A percentile compares a stretch with the other conserved stretches of the same genome.
Evolutionary conservation across 495 filamentous ascomycete genomes (phyloP).

Genomic region (Umbilicaria muhlenbergii): DNA sequence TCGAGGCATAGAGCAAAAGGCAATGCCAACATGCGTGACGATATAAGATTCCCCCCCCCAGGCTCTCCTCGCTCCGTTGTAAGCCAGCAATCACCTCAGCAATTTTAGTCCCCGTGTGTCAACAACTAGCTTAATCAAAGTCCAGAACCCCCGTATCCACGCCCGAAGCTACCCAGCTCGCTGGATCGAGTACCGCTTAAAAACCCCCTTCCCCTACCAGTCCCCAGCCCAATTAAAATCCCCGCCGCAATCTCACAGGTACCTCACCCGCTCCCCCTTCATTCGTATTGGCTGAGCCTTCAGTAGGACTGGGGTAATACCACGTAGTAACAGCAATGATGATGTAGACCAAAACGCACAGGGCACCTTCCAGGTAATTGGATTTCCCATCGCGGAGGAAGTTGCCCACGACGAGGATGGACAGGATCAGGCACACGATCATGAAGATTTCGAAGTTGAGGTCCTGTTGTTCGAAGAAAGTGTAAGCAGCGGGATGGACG

Average conservation of each 20-base stretch:
- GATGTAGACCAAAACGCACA: slow-evolving; percentile 49
- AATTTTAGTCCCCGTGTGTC: too few relatives aligned
- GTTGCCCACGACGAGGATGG: slow-evolving; percentile 74
- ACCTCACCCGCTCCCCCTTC: not conserved
- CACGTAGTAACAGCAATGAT: slow-evolving; percentile 38
- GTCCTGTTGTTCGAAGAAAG: slow-evolving; percentile 15
- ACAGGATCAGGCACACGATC: slow-evolving; percentile 69
- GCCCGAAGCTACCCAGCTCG: too few relatives aligned
- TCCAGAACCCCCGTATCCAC: too few relatives aligned
- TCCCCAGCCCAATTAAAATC: not conserved
- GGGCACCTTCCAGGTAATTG: slow-evolving; percentile 64
- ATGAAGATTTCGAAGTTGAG: slow-evolving; percentile 84
- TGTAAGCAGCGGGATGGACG: too few relatives aligned
- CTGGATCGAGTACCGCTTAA: too few relatives aligned
- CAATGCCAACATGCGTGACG: too few relatives aligned
- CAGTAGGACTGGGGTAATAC: slow-evolving; percentile 29
- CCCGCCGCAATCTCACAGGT: not conserved
- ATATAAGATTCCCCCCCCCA: too few relatives aligned
- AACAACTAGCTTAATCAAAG: too few relatives aligned
- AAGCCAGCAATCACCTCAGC: too few relatives aligned
- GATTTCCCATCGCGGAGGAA: slow-evolving; percentile 66
- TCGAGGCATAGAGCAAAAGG: too few relatives aligned
- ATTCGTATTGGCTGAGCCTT: slow-evolving; percentile 13
- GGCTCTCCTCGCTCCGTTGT: too few relatives aligned
- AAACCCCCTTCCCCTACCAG: not conserved